Conservation (phyloP, 768 basidiomycete genomes). For the Suillus spraguei region DNA sequence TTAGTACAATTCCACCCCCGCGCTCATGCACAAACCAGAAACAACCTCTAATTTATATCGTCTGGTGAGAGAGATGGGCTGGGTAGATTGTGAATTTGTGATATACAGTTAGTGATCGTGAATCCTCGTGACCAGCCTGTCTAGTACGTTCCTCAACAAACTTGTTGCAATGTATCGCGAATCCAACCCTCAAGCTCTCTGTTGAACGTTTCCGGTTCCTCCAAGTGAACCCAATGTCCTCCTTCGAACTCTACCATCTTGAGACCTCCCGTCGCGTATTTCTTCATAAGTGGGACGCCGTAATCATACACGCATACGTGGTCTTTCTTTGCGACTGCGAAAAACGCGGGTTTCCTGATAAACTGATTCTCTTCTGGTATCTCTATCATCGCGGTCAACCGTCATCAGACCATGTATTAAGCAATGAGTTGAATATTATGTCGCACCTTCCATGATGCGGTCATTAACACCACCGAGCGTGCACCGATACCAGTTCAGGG, state of each 20-base stretch:
- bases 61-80: background rate
- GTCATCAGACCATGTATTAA: constrained; percentile 1
- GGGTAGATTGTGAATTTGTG: background rate
- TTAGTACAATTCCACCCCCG: too few relatives aligned
- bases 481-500: constrained; percentile 42
- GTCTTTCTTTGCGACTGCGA: constrained; percentile 39
- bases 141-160: background rate
- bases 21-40: background rate
- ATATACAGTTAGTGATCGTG: background rate
- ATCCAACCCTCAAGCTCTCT: constrained; percentile 38
- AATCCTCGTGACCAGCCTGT: background rate
- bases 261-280: constrained; percentile 29
- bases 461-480: constrained; percentile 30
- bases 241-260: constrained; percentile 37
- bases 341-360: constrained; percentile 40
- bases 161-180: constrained; percentile 17
- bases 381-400: constrained; percentile 14
- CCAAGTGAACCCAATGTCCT: constrained; percentile 42
- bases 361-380: constrained; percentile 26
- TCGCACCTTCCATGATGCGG: constrained; percentile 32
- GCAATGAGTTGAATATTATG: constrained; percentile 2
- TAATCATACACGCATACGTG: constrained; percentile 32
- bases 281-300: constrained; percentile 25
- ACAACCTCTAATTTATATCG: background rate
- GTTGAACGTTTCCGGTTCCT: constrained; percentile 37